Percentiles rank a stretch among this genome's conserved stretches.
phyloP scores from a whole-genome alignment of 139 green algal species.

The Spirogloea muscicola region DNA sequence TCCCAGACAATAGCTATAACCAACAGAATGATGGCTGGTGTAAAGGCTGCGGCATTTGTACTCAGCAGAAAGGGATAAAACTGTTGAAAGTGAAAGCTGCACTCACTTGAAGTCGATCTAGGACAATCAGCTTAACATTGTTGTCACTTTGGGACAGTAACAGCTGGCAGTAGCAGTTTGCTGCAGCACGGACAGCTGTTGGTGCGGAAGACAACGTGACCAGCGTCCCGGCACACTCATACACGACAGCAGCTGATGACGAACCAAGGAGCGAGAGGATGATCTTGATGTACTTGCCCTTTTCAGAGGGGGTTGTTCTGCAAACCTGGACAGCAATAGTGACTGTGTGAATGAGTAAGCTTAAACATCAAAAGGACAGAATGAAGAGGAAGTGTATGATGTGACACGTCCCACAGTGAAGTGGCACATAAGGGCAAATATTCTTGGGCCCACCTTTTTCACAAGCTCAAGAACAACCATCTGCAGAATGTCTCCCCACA shows the following conservation, averaged over 20 bases:
- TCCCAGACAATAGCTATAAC: neutral
- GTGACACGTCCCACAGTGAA: neutral
- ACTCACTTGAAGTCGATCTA: slow-evolving; percentile 80
- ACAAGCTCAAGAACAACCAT: slow-evolving; percentile 93
- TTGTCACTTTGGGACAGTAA: slow-evolving; percentile 94
- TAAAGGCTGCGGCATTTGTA: neutral
- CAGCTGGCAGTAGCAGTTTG: slow-evolving; percentile 96
- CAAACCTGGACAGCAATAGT: too few species aligned
- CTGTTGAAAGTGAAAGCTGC: too few species aligned
- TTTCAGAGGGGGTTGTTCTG: slow-evolving; percentile 72
- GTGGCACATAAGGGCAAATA: neutral
- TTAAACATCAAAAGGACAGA: neutral
- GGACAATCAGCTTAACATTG: slow-evolving; percentile 99
- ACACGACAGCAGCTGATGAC: slow-evolving; percentile 81
- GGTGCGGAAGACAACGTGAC: slow-evolving; percentile 84
- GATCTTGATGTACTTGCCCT: slow-evolving; percentile 98
- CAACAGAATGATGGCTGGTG: neutral
- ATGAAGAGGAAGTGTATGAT: neutral
- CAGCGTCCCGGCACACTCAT: slow-evolving; percentile 91
- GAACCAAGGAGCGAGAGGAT: slow-evolving; percentile 88
- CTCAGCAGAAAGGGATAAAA: too few species aligned
- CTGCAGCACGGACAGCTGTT: slow-evolving; percentile 89
- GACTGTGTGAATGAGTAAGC: neutral
- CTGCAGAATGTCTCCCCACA: slow-evolving; percentile 93
- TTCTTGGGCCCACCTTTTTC: slow-evolving; percentile 88